These are phyloP conservation scores for Salvia sclarea DNA, from an alignment of 305 asterid genomes.

Conservation along the genomic window DNA sequence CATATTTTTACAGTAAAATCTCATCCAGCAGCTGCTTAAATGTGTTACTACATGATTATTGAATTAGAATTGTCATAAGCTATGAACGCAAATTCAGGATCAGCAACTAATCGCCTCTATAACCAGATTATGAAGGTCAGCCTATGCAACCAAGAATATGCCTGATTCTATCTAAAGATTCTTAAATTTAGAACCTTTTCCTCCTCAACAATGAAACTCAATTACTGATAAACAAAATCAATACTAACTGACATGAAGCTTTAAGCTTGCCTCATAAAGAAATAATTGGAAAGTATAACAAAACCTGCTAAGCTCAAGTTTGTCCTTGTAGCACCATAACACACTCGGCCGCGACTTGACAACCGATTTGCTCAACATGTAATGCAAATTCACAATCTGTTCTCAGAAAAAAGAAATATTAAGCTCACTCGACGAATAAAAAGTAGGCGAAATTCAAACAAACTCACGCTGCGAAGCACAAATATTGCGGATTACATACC, in stretches of 20 bases:
- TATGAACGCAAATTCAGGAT: neutral
- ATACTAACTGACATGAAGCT: neutral
- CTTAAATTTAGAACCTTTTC: neutral
- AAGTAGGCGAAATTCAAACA: neutral
- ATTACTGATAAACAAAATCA: neutral
- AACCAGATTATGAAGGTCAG: conserved; percentile 13
- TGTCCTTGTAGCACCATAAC: conserved; percentile 93
- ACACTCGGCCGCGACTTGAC: conserved; percentile 68
- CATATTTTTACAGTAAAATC: conserved; percentile 11
- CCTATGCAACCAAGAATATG: neutral
- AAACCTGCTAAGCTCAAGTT: conserved; percentile 94
- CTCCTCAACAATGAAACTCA: neutral
- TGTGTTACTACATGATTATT: neutral
- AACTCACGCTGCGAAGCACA: neutral
- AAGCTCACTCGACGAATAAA: neutral
- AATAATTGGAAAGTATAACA: neutral
- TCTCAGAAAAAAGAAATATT: neutral
- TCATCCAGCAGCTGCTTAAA: neutral
- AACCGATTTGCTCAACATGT: conserved; percentile 64
- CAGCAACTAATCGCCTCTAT: neutral
- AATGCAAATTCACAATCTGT: conserved; percentile 79
- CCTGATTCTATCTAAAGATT: neutral
- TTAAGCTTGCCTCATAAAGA: neutral
- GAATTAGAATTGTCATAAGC: neutral
- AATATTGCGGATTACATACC: conserved; percentile 32